Percentiles rank a stretch among this genome's conserved stretches.
Evolutionary conservation across 805 yeast genomes (phyloP).

Genomic region (Ogataea nitratoaversa): DNA sequence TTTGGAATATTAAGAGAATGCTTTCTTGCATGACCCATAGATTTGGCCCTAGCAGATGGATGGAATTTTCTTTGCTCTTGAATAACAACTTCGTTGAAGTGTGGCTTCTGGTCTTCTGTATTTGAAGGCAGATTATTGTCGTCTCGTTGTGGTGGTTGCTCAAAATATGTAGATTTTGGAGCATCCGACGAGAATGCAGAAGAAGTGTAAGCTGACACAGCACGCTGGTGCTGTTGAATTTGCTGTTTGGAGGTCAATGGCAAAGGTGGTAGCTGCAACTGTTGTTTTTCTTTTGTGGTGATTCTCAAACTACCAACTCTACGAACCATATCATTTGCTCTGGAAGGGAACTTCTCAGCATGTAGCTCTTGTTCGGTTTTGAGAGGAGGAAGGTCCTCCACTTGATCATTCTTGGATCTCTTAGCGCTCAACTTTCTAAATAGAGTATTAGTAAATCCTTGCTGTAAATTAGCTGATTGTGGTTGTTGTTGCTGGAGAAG

Average conservation of each 20-base stretch:
- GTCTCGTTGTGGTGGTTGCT: no score
- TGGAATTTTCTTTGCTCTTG: constrained; percentile 39
- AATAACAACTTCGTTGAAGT: constrained; percentile 29
- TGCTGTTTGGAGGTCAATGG: constrained; percentile 26
- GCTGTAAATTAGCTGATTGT: constrained; percentile 13
- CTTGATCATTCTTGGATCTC: constrained; percentile 14
- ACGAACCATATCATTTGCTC: constrained; percentile 36
- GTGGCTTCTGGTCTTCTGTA: constrained; percentile 2
- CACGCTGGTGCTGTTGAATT: constrained; percentile 32
- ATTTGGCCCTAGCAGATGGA: constrained; percentile 85
- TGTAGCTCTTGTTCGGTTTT: constrained; percentile 9
- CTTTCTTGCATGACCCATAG: constrained; percentile 75
- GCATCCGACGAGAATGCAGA: constrained; percentile 25
- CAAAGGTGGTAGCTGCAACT: constrained; percentile 27
- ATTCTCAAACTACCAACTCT: constrained; percentile 60
- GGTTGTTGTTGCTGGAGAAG: constrained; percentile 16
- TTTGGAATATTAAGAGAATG: constrained; percentile 43
- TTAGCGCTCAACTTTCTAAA: constrained; percentile 33
- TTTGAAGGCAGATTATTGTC: constrained; percentile 1
- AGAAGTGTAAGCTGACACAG: constrained; percentile 35
- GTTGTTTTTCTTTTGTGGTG: constrained; percentile 51
- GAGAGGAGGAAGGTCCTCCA: constrained; percentile 17
- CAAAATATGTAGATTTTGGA: constrained; percentile 22
- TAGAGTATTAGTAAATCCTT: constrained; percentile 23
- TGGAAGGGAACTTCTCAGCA: constrained; percentile 12